Conservation (phyloP, 2,329 filamentous ascomycete genomes). For the Claviceps arundinis region DNA sequence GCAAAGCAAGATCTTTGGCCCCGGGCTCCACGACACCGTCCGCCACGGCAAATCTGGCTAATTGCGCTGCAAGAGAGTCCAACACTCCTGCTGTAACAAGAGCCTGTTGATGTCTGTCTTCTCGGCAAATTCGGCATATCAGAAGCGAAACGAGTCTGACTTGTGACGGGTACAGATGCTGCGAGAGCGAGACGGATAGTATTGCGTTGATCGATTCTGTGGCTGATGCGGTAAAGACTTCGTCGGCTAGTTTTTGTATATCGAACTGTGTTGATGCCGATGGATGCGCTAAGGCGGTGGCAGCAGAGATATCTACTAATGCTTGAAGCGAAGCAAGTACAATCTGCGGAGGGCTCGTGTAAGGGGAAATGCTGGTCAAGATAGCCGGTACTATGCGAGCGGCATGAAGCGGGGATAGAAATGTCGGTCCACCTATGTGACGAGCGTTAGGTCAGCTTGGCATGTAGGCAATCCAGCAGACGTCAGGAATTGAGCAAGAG, state of each 20-base stretch:
- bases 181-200: constrained; percentile 42
- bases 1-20: constrained; percentile 40
- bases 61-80: constrained; percentile 60
- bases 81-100: constrained; percentile 62
- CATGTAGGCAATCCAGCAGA: neutral
- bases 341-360: constrained; percentile 49
- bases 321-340: constrained; percentile 62
- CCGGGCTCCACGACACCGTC: constrained; percentile 57
- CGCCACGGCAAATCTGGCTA: constrained; percentile 57
- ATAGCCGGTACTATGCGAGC: constrained; percentile 56
- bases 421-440: constrained; percentile 58
- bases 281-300: constrained; percentile 42
- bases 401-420: constrained; percentile 60
- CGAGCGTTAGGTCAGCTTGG: constrained; percentile 24
- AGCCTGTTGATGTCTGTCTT: constrained; percentile 56
- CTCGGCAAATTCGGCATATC: constrained; percentile 47
- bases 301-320: constrained; percentile 57
- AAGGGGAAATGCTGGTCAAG: constrained; percentile 54
- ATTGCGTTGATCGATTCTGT: constrained; percentile 53
- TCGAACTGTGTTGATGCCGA: constrained; percentile 34
- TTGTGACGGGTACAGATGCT: constrained; percentile 44
- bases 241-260: constrained; percentile 42
- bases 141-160: constrained; percentile 45
- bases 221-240: constrained; percentile 49
- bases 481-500: neutral